A percentile compares a stretch with the other conserved stretches of the same genome.
Evolutionary conservation across 495 filamentous ascomycete species (phyloP).

Genomic region (Massariosphaeria phaeospora): DNA sequence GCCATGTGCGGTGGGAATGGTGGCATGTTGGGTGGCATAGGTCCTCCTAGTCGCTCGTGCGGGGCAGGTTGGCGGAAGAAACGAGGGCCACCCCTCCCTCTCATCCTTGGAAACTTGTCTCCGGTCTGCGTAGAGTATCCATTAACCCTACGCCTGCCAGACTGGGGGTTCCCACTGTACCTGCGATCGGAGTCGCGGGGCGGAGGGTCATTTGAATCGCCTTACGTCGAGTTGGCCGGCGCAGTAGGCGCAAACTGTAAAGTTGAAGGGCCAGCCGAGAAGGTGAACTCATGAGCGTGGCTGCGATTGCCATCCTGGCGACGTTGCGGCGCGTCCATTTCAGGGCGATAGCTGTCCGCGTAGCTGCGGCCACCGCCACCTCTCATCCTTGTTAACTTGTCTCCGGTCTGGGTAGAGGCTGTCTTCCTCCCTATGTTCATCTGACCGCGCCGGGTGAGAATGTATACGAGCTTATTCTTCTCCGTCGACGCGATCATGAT

Average conservation of each 20-base stretch:
- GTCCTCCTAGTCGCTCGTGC: conserved; percentile 18
- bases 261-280: not conserved
- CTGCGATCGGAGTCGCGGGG: not conserved
- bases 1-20: conserved; percentile 11
- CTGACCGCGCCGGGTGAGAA: conserved; percentile 90
- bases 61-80: conserved; percentile 6
- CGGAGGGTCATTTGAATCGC: not conserved
- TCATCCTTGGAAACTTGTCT: too few relatives aligned
- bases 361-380: conserved; percentile 15
- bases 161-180: not conserved
- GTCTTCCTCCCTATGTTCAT: too few relatives aligned
- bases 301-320: not conserved
- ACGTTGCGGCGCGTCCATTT: not conserved
- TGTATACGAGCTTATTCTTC: conserved; percentile 99
- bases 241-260: conserved; percentile 5
- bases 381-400: too few relatives aligned
- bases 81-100: conserved; percentile 3
- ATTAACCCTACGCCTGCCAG: not conserved
- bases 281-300: conserved; percentile 1
- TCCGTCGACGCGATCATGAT: conserved; percentile 90
- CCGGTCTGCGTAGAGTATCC: too few relatives aligned
- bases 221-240: not conserved
- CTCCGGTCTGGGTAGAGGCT: too few relatives aligned
- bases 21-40: conserved; percentile 10
- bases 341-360: conserved; percentile 1